Evolutionary conservation across 495 filamentous ascomycete genomes (phyloP).

Genomic region (Schizothecium vesticola): DNA sequence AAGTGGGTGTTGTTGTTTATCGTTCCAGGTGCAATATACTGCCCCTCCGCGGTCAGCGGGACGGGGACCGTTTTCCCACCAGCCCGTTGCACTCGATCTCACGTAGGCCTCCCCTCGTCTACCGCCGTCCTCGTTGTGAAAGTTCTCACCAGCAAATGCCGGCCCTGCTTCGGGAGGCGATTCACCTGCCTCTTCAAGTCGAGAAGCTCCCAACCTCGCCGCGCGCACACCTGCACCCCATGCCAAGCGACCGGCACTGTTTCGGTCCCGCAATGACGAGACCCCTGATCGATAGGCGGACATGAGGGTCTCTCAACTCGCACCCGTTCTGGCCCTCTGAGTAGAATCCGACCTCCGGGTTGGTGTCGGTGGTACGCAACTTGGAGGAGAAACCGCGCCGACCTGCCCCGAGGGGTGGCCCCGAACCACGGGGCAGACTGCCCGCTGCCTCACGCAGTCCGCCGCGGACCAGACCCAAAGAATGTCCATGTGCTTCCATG

Average conservation of each 20-base stretch:
- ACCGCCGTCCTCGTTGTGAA: not conserved
- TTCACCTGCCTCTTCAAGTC: slow-evolving; percentile 29
- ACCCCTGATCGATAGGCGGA: not conserved
- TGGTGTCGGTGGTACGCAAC: not conserved
- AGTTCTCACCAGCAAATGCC: slow-evolving; percentile 15
- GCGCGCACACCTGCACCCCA: slow-evolving; percentile 14
- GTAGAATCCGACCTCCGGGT: not conserved
- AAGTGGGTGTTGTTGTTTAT: slow-evolving; percentile 14
- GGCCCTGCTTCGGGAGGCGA: slow-evolving; percentile 11
- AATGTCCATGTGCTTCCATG: not conserved
- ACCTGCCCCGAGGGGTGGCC: not conserved
- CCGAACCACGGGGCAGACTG: not conserved
- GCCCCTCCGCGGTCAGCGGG: slow-evolving; percentile 22
- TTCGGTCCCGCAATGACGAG: slow-evolving; percentile 10
- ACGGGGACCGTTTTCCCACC: slow-evolving; percentile 33
- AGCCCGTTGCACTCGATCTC: not conserved
- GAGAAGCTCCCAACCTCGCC: slow-evolving; percentile 5
- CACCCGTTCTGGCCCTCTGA: not conserved
- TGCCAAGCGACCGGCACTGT: slow-evolving; percentile 28
- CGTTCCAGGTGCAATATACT: slow-evolving; percentile 30
- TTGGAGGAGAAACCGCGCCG: not conserved
- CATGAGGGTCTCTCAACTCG: not conserved
- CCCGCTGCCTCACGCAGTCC: not conserved
- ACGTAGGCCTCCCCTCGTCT: slow-evolving; percentile 2
- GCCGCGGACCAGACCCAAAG: not conserved